Evolutionary conservation across 768 basidiomycete species (phyloP), one percentile per base, ranked within the genome.

Genomic region (Thelephora aurantiotincta): DNA sequence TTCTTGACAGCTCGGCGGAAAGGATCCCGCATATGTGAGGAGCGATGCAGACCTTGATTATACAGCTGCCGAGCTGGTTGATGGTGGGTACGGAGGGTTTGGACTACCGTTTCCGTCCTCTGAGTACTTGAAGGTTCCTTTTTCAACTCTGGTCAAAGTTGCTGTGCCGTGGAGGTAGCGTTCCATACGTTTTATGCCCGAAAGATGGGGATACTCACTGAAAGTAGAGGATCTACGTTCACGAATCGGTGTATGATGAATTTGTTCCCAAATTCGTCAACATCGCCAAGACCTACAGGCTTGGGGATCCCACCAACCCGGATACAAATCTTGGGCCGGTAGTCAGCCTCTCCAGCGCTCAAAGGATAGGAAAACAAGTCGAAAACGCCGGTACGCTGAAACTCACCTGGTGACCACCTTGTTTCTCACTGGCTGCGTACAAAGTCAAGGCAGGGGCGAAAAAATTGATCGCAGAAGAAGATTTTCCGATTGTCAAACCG

Each of bases 61-160:
- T 56, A 83, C 91, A 0, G 81, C 78, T 11, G 73, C 77, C 19
- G 83, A 97, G 56, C 74, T 98, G 2, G 92, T 92, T 1, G 96
- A 99, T 63, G 94, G 92, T 82, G 48, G 44, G 69, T 54, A 5
- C 18, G 22, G n/a, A 14, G 16, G 26, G 41, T 38, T 26, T 37
- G 7, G 2, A 3, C n/a, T 38, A 36, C 14, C 1, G 42, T 53
- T 47, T 37, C 43, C 30, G 45, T 38, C 23, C 43, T 30, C 35
- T 48, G 3, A 50, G 11, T 20, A 37, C 33, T 18, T 35, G 1
- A 55, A 90, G 87, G 90, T 34, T 82, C 90, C 3, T 81, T 93
- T 66, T 99, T 91, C 71, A 98, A 98, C 64, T 92, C 93, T 13
- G 96, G 96, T 1, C 96, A 99, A 65, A 93, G 90, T 53, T 98